Base-by-base conservation (phyloP, 73 alveolate species). In the Effrenium voratum region DNA sequence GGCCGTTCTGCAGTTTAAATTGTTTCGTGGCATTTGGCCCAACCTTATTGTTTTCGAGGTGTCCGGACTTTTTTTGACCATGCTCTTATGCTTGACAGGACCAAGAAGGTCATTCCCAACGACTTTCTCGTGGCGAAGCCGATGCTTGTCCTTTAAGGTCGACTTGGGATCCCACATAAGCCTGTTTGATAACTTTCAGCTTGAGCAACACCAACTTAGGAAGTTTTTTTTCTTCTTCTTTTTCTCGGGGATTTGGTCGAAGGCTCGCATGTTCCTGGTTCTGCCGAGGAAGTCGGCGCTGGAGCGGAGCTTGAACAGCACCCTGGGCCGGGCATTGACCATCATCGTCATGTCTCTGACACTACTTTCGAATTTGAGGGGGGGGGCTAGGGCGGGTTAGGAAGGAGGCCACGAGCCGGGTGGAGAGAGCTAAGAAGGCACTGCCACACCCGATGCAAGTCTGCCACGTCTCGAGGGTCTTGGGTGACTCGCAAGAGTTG, bases 291-390 rank as follows among this genome's bases (percentile, higher is more conserved):
- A 68, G 75, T 90, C 96, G 44, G 96, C 96, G 38, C 75, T 90
- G 73, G 96, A 90, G 73, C 96, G 96, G 45, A 90, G 87, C 73
- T n/a, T 90, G 44, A 90, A 90, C 86, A 90, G 96, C 86, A 90
- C 96, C 5, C 46, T 90, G 86, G 96, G 96, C 45, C 85, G 96
- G 24, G 55, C 96, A 50, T 28, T 90, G 73, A 90, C 96, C 43
- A 45, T 90, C 75, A 38, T 87, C 47, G 91, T 80, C 41, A 46
- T 80, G 41, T 32, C 47, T 19, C 59, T 80, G 91, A 5, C 30
- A 0, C 91, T n/a, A n/a, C n/a, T n/a, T n/a, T n/a, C n/a, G n/a
- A n/a, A n/a, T n/a, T n/a, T n/a, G n/a, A n/a, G n/a, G n/a, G n/a
- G n/a, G n/a, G n/a, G n/a, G n/a, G n/a, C n/a, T n/a, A n/a, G n/a